Evolutionary conservation across 1,139 yeast species (phyloP).

Genomic region (Pichia sp.): DNA sequence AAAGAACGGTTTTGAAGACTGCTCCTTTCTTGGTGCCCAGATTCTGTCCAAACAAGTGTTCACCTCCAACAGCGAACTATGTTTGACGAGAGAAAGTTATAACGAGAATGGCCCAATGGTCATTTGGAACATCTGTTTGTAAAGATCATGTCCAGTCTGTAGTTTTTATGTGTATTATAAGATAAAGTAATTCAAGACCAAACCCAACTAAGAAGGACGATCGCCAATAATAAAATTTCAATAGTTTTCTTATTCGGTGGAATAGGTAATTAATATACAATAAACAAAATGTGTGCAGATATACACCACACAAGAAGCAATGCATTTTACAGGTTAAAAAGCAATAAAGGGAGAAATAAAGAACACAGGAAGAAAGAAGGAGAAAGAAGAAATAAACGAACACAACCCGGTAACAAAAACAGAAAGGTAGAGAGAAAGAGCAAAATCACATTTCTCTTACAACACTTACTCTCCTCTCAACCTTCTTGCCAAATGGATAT

Average conservation of each 20-base stretch:
- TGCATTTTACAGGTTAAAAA: not conserved
- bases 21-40: constrained; percentile 78
- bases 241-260: not conserved
- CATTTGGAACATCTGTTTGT: constrained; percentile 43
- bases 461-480: constrained; percentile 54
- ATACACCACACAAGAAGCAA: not conserved
- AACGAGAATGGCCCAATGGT: constrained; percentile 76
- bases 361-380: not conserved
- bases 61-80: constrained; percentile 55
- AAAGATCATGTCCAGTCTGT: constrained; percentile 4
- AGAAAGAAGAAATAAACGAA: not conserved
- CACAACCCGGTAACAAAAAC: not conserved
- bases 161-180: constrained; percentile 2
- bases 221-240: too few relatives aligned
- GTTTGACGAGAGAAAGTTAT: constrained; percentile 67
- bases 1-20: constrained; percentile 70
- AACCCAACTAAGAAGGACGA: not conserved
- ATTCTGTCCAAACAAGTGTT: constrained; percentile 84
- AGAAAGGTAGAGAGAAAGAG: not conserved
- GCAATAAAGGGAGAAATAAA: not conserved
- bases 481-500: constrained; percentile 85
- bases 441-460: not conserved
- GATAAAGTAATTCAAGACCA: not conserved
- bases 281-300: not conserved
- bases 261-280: not conserved